Evolutionary conservation across 2,329 filamentous ascomycete species (phyloP).

Genomic region (Penicillium decumbens): DNA sequence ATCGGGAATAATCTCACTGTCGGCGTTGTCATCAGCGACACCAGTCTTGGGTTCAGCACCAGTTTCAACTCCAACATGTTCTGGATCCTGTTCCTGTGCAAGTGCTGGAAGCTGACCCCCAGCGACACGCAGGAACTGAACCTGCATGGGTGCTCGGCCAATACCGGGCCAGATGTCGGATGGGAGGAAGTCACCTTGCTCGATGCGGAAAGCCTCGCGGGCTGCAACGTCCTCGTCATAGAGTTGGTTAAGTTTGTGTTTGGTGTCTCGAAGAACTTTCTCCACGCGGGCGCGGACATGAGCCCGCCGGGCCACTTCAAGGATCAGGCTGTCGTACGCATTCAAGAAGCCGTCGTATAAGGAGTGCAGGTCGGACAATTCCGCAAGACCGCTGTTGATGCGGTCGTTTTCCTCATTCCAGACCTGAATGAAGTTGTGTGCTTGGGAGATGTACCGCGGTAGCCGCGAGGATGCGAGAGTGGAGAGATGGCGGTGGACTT

Average conservation of each 20-base stretch:
- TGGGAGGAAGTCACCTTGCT: conserved; percentile 81
- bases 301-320: conserved; percentile 75
- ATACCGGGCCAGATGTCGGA: conserved; percentile 82
- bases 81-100: conserved; percentile 6
- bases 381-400: conserved; percentile 64
- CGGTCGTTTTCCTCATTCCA: conserved; percentile 72
- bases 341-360: conserved; percentile 84
- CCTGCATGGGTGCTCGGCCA: conserved; percentile 52
- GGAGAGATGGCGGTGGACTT: conserved; percentile 63
- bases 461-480: conserved; percentile 61
- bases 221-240: conserved; percentile 67
- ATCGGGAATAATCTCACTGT: conserved; percentile 40
- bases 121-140: conserved; percentile 35
- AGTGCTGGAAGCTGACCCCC: conserved; percentile 32
- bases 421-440: conserved; percentile 45
- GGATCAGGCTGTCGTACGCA: conserved; percentile 76
- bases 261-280: conserved; percentile 70
- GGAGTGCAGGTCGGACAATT: conserved; percentile 70
- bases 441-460: conserved; percentile 48
- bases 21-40: conserved; percentile 14
- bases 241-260: conserved; percentile 69
- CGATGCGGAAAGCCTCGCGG: conserved; percentile 71
- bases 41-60: conserved; percentile 4
- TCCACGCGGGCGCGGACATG: conserved; percentile 69
- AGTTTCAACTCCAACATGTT: conserved; percentile 7